phyloP scores from a whole-genome alignment of 2,329 filamentous ascomycete species.

The Monosporascus sp. region DNA sequence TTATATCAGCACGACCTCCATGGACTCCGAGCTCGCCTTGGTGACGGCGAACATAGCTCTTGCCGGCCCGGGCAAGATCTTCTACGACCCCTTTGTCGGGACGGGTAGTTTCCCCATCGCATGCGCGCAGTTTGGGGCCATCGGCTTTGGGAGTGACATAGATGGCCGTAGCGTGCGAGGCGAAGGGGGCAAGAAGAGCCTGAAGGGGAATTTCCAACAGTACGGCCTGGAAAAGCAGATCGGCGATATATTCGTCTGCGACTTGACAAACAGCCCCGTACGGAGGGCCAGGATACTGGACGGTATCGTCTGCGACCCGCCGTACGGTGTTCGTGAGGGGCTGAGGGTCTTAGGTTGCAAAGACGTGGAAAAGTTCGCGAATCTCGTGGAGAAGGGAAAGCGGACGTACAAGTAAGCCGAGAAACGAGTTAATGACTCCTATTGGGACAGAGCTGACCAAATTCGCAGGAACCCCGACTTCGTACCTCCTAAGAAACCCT shows the following conservation, averaged over 20 bases:
- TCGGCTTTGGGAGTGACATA: conserved; percentile 84
- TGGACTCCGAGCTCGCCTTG: conserved; percentile 91
- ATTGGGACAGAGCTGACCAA: conserved; percentile 4
- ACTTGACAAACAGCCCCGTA: conserved; percentile 83
- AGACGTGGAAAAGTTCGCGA: conserved; percentile 55
- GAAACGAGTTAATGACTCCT: too few species aligned
- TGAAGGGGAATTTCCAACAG: conserved; percentile 73
- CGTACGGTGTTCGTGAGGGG: conserved; percentile 91
- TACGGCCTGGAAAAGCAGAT: conserved; percentile 65
- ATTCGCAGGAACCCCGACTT: conserved; percentile 15
- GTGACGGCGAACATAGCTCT: conserved; percentile 88
- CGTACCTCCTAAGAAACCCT: conserved; percentile 76
- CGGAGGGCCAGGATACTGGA: conserved; percentile 55
- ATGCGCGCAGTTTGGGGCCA: conserved; percentile 82
- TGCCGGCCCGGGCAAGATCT: conserved; percentile 74
- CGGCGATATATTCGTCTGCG: conserved; percentile 76
- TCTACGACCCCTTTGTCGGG: conserved; percentile 94
- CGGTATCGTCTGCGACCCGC: conserved; percentile 91
- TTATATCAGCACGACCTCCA: conserved; percentile 94
- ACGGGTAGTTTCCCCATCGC: conserved; percentile 91
- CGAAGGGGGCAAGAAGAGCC: conserved; percentile 46
- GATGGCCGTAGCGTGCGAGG: conserved; percentile 86
- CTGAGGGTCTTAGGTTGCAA: conserved; percentile 78
- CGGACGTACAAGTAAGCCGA: conserved; percentile 60
- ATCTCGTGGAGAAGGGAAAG: conserved; percentile 63